Conservation (phyloP, 176 grass and related monocot genomes). For the Aegilops sharonensis region DNA sequence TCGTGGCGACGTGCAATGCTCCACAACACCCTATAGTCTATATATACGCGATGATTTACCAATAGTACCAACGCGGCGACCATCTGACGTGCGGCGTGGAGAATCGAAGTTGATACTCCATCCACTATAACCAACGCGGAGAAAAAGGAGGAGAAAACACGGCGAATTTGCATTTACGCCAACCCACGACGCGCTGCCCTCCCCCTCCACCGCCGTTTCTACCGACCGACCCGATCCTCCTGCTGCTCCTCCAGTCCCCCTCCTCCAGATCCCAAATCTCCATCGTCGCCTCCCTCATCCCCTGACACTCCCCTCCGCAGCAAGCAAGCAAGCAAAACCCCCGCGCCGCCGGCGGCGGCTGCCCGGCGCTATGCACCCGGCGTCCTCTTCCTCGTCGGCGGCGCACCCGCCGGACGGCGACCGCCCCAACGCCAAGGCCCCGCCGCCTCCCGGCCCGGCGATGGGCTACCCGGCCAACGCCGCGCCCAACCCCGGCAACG, state of each 20-base stretch:
- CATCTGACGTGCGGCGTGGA: not conserved
- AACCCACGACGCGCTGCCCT: not conserved
- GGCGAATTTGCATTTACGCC: not conserved
- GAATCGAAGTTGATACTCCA: not conserved
- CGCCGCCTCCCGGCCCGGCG: conserved; percentile 36
- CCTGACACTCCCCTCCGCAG: not conserved
- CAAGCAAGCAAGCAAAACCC: not conserved
- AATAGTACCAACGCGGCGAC: too few species aligned
- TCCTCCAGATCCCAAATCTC: conserved; percentile 35
- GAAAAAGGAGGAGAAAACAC: not conserved
- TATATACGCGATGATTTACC: too few species aligned
- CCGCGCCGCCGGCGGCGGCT: not conserved
- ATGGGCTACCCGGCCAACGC: conserved; percentile 73
- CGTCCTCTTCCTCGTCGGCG: not conserved
- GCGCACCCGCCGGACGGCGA: conserved; percentile 21
- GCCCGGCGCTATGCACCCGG: conserved; percentile 17
- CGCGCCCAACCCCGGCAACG: conserved; percentile 22
- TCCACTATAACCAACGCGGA: not conserved
- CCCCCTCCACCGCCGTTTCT: not conserved
- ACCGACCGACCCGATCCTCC: conserved; percentile 7
- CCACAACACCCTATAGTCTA: too few species aligned
- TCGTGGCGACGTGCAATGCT: too few species aligned
- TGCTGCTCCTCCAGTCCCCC: not conserved
- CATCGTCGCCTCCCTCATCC: not conserved
- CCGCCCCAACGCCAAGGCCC: conserved; percentile 30